Percentiles rank a stretch among this genome's conserved stretches.
These are phyloP conservation scores for Fusarium cyanostomum DNA, from an alignment of 2,329 filamentous ascomycete species.

Conservation along the genomic window DNA sequence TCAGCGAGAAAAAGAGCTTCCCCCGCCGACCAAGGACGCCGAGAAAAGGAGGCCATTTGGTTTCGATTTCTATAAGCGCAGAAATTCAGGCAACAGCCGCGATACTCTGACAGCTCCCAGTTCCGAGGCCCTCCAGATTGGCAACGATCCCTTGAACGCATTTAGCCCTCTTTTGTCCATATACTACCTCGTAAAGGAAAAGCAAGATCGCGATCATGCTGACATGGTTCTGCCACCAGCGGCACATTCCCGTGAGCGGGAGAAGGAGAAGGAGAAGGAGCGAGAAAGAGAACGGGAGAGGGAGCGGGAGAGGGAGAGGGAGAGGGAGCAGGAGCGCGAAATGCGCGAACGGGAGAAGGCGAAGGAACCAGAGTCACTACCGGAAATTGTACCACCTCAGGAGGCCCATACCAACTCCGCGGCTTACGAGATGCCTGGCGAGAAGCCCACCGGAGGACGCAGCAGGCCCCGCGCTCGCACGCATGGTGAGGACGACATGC, in stretches of 20 bases:
- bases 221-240: conserved; percentile 58
- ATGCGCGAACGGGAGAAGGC: conserved; percentile 42
- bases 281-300: conserved; percentile 38
- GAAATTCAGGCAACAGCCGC: conserved; percentile 87
- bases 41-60: conserved; percentile 88
- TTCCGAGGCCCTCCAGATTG: conserved; percentile 82
- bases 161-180: conserved; percentile 92
- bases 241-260: conserved; percentile 46
- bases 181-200: conserved; percentile 96
- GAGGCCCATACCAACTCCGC: conserved; percentile 89
- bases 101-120: conserved; percentile 89
- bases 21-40: conserved; percentile 66
- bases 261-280: conserved; percentile 41
- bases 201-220: conserved; percentile 79
- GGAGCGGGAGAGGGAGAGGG: conserved; percentile 39
- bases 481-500: conserved; percentile 91
- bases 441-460: conserved; percentile 84
- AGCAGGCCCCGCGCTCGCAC: conserved; percentile 88
- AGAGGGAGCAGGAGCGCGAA: conserved; percentile 40
- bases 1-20: conserved; percentile 71
- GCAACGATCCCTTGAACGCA: conserved; percentile 89
- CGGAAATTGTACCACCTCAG: conserved; percentile 82
- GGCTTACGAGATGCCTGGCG: conserved; percentile 87
- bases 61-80: conserved; percentile 96
- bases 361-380: conserved; percentile 62